Evolutionary conservation across 352 stramenopile genomes (phyloP), one percentile per base, ranked within the genome.

Genomic region (Vaucheria bursata): DNA sequence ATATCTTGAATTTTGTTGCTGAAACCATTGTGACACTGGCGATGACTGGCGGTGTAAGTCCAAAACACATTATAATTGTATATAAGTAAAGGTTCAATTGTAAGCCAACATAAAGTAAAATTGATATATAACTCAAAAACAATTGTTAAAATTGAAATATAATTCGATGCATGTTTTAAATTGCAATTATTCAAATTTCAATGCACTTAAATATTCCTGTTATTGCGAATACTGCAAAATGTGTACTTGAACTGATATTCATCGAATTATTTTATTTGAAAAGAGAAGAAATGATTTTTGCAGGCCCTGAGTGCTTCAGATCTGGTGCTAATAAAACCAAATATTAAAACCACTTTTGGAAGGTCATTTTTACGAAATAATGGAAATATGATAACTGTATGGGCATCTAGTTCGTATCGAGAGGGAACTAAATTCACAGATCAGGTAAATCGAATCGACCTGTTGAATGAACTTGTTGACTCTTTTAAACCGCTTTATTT

Each of bases 21-120:
- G 65, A 72, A 2, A 72, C 65, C n/a, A 72, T 72, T 35, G 32
- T 38, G 1, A 72, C 12, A 35, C 31, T 72, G 65, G 65, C 65
- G 1, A 35, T 72, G 29, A 72, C 65, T 7, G 65, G 65, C 65
- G 8, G 6, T 2, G 65, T 72, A 40, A 72, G 65, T 72, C 59
- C n/a, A n/a, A n/a, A n/a, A n/a, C n/a, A n/a, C n/a, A n/a, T n/a
- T n/a, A n/a, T n/a, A n/a, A n/a, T n/a, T n/a, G n/a, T n/a, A n/a
- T n/a, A n/a, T n/a, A n/a, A n/a, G n/a, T n/a, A n/a, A n/a, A n/a
- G n/a, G n/a, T n/a, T n/a, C n/a, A n/a, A n/a, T n/a, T n/a, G n/a
- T n/a, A n/a, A n/a, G n/a, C n/a, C n/a, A n/a, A n/a, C n/a, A n/a
- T n/a, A n/a, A n/a, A n/a, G n/a, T n/a, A n/a, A n/a, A n/a, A n/a